These are phyloP conservation scores for Diaporthe humulicola DNA, from an alignment of 2,329 filamentous ascomycete species.

Conservation along the genomic window DNA sequence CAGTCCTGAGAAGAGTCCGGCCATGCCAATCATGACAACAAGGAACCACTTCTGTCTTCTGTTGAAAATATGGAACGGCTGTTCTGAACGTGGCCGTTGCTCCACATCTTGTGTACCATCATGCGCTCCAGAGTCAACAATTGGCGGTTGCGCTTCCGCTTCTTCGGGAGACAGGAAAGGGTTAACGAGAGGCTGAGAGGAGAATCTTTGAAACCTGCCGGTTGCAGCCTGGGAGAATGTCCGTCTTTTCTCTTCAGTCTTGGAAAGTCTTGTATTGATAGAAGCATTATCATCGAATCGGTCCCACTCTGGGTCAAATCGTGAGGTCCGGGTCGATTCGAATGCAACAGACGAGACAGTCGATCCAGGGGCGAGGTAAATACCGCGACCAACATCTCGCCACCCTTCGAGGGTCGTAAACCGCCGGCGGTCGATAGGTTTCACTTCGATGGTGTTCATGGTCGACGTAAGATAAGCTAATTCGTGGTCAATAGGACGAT, in stretches of 20 bases:
- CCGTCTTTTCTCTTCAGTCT: background rate
- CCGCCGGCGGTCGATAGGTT: background rate
- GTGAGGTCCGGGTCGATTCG: background rate
- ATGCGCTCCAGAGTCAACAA: background rate
- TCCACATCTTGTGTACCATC: background rate
- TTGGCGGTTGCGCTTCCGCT: background rate
- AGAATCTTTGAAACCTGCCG: background rate
- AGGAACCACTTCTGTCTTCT: slow-evolving; percentile 58
- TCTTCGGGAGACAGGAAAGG: slow-evolving; percentile 7
- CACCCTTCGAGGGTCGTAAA: slow-evolving; percentile 30
- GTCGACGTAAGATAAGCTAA: background rate
- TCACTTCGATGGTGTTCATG: background rate
- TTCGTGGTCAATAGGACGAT: background rate
- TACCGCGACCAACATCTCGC: slow-evolving; percentile 15
- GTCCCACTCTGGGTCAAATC: background rate
- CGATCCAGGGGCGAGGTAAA: background rate
- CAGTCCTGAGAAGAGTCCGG: slow-evolving; percentile 65
- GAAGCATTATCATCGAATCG: background rate
- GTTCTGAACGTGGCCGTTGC: slow-evolving; percentile 8
- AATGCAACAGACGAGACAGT: background rate
- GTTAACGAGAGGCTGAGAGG: background rate
- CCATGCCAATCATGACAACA: slow-evolving; percentile 62
- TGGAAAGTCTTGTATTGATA: background rate
- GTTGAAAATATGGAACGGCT: slow-evolving; percentile 52
- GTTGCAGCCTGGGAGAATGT: background rate